Base-by-base conservation (phyloP, 169 alveolate species). In the Plasmodium relictum region DNA sequence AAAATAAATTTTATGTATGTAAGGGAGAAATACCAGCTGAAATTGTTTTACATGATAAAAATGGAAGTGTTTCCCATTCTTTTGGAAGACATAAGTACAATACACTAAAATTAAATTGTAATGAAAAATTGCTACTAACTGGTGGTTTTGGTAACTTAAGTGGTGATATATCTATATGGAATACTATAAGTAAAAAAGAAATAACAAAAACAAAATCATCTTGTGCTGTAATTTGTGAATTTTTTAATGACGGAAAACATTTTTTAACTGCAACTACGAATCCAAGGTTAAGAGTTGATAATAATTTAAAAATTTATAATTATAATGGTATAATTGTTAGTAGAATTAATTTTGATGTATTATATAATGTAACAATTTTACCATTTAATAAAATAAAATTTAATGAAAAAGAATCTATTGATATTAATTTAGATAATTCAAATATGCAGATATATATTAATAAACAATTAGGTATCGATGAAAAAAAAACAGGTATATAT, bases 81-180 rank as follows among this genome's bases (percentile, higher is more conserved):
- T 94, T 80, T 72, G 98, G 98, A 8, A 92, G 94, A 69, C 74
- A 93, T 76, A 95, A 95, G 88, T 78, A 95, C 68, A 97, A 97
- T 87, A 93, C 98, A 1, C 93, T 96, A 31, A 89, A 93, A 68
- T 71, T 95, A 42, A 93, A 87, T 85, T 96, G 96, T 18, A 93
- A 93, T 52, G 95, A 94, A 58, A 78, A 96, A 69, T 74, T 95
- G 24, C 85, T 95, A 7, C 68, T 96, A 22, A 87, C 96, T 16
- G 98, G 97, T 37, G 99, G 99, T 6, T 97, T 97, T 88, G 99
- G 99, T 12, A 97, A 97, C 76, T 70, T 96, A 68, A 93, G 96
- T 72, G 99, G 99, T 41, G 98, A 96, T 22, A 95, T 97, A 26
- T 97, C 96, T 73, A 88, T 97, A 16, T 97, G 98, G 98, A 96